phyloP scores from a whole-genome alignment of 2,329 filamentous ascomycete genomes.

The Fulvia fulva region DNA sequence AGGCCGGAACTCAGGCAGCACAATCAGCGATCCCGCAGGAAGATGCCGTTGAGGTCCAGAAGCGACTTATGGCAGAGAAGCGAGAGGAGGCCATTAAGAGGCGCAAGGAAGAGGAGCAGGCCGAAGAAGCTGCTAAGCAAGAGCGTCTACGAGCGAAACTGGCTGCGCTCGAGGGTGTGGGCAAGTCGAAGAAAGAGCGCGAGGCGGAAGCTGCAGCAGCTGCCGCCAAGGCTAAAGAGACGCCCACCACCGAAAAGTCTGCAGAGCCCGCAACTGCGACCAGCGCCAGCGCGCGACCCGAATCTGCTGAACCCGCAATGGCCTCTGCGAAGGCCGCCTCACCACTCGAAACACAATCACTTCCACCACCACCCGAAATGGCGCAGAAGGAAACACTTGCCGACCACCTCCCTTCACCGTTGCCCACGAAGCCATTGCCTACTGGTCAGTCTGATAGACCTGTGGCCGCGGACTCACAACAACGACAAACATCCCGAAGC shows the following conservation, averaged over 20 bases:
- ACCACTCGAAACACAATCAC: constrained; percentile 18
- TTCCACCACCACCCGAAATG: constrained; percentile 11
- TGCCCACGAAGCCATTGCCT: constrained; percentile 18
- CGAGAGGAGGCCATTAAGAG: constrained; percentile 30
- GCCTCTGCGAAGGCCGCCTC: constrained; percentile 12
- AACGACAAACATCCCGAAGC: constrained; percentile 14
- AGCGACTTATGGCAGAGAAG: constrained; percentile 46
- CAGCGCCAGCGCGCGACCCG: constrained; percentile 2
- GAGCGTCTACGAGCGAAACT: constrained; percentile 32
- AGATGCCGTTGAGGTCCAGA: constrained; percentile 61
- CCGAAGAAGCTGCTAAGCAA: constrained; percentile 27
- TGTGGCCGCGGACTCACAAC: constrained; percentile 8
- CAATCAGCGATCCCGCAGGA: constrained; percentile 37
- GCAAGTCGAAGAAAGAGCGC: constrained; percentile 33
- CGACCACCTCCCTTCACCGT: constrained; percentile 22
- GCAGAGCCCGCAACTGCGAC: constrained; percentile 13
- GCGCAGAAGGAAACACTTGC: neutral
- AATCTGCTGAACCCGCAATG: constrained; percentile 19
- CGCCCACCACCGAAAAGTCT: constrained; percentile 9
- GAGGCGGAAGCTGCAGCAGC: constrained; percentile 32
- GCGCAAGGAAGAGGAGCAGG: constrained; percentile 29
- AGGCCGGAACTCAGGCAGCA: constrained; percentile 5
- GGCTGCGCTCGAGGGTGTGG: constrained; percentile 32
- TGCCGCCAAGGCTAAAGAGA: constrained; percentile 12
- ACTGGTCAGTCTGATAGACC: constrained; percentile 15